These are phyloP conservation scores for Nakaseomyces delphensis DNA, from an alignment of 1,139 yeast species.

Conservation along the genomic window DNA sequence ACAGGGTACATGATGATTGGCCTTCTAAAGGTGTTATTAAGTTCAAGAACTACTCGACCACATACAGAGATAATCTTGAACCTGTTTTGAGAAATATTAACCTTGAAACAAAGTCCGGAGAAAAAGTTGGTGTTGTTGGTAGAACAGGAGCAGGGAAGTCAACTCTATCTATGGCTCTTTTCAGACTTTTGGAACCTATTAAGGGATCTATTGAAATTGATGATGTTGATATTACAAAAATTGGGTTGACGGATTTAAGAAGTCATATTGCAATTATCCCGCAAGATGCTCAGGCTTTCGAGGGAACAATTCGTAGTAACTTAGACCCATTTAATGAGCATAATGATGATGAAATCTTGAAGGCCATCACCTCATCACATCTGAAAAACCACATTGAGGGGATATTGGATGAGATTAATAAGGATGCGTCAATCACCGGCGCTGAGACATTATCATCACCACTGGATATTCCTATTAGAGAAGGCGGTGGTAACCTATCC, in stretches of 20 bases:
- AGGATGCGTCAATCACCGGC: conserved; percentile 18
- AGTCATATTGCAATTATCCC: conserved; percentile 55
- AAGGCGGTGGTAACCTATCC: conserved; percentile 66
- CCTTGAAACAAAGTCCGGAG: conserved; percentile 46
- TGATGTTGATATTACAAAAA: conserved; percentile 38
- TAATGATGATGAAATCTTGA: conserved; percentile 48
- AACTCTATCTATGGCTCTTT: conserved; percentile 61
- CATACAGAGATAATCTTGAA: conserved; percentile 51
- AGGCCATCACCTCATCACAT: conserved; percentile 45
- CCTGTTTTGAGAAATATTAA: conserved; percentile 49
- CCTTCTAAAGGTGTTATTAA: conserved; percentile 50
- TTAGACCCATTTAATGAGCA: conserved; percentile 50
- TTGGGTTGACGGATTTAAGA: conserved; percentile 46
- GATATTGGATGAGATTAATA: conserved; percentile 31
- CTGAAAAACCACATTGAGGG: conserved; percentile 40
- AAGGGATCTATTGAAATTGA: conserved; percentile 48
- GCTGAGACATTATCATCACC: conserved; percentile 23
- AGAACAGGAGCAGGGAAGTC: conserved; percentile 85
- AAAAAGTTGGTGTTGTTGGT: conserved; percentile 75
- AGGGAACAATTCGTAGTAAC: conserved; percentile 52
- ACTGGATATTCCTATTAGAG: conserved; percentile 43
- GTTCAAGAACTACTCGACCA: conserved; percentile 53
- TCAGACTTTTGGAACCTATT: conserved; percentile 60
- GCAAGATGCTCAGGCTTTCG: conserved; percentile 60
- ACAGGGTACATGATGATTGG: conserved; percentile 41